Conservation (phyloP, 805 yeast genomes). For the Gaillardinia entomophila region DNA sequence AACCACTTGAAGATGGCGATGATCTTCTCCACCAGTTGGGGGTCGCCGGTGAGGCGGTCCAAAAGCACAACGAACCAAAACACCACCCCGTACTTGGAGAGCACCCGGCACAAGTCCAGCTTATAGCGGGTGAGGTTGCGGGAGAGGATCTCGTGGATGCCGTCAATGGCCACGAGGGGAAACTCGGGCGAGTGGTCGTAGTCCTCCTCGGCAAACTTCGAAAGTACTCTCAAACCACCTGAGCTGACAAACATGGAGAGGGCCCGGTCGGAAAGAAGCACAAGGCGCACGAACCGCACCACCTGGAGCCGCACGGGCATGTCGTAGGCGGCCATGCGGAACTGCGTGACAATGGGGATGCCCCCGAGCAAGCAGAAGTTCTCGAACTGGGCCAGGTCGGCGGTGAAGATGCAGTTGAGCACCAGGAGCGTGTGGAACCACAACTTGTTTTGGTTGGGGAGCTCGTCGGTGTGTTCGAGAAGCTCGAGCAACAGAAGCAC, state of each 20-base stretch:
- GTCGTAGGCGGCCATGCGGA: constrained; percentile 25
- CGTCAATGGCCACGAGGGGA: constrained; percentile 31
- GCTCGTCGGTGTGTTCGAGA: constrained; percentile 28
- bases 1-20: constrained; percentile 35
- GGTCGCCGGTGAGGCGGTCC: constrained; percentile 21
- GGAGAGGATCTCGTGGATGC: constrained; percentile 28
- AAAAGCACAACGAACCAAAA: constrained; percentile 39
- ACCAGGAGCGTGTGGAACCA: constrained; percentile 34
- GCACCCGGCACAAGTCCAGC: constrained; percentile 36
- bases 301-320: constrained; percentile 30
- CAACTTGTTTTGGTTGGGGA: constrained; percentile 24
- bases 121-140: constrained; percentile 32
- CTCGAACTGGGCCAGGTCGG: constrained; percentile 27
- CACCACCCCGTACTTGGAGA: constrained; percentile 37
- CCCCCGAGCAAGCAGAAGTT: constrained; percentile 40
- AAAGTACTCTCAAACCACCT: constrained; percentile 40
- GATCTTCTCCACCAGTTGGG: constrained; percentile 19
- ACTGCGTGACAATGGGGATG: constrained; percentile 35
- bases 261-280: constrained; percentile 28
- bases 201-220: constrained; percentile 43
- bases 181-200: constrained; percentile 32
- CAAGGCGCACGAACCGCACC: constrained; percentile 25
- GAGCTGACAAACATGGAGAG: constrained; percentile 37
- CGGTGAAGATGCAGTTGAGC: constrained; percentile 28
- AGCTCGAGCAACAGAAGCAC: constrained; percentile 33